Base-by-base conservation (phyloP, 805 yeast genomes). In the Starmerella sirachaensis region DNA sequence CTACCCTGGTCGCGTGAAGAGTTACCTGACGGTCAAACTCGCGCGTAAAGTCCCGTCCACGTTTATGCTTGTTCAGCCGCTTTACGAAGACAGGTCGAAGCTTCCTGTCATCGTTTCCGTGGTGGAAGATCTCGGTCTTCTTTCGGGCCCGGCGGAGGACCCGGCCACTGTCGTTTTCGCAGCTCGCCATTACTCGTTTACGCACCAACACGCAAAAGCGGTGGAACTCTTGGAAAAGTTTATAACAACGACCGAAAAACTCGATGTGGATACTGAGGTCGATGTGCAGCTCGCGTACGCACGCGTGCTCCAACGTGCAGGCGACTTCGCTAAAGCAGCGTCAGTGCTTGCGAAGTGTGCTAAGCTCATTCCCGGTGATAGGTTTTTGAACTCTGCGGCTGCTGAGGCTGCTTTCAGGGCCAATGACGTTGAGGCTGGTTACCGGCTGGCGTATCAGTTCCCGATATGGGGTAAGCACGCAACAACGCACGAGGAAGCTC, bases 331-430 rank as follows among this genome's bases (percentile, higher is more conserved):
- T 1, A 69, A 66, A 19, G 96, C 96, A 11, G 72, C 79, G 16
- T 69, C 67, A 12, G 54, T 66, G 19, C 72, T 85, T 70, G 70
- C 76, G 41, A 68, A 66, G 38, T 95, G 88, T 12, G 70, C 95
- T 49, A 56, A 64, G 37, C 59, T 80, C 39, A 95, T 91, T 56
- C 66, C 80, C 41, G 94, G 84, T 57, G 99, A 91, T 59, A 67
- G 98, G 47, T 88, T 82, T 56, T 73, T 91, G 53, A 91, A 91
- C 58, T 72, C 94, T 38, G 85, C 84, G 53, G 68, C 94, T 6
- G 80, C 81, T 32, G 84, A 84, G 56, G 91, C 91, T 54, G 73
- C 70, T 35, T 58, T 88, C 43, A 69, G 96, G 51, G 84, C 91
- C 10, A 72, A 81, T 54, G 60, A 71, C 42, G 64, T 82, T 17